Evolutionary conservation across 1,284 basidiomycete species (phyloP), one percentile per base, ranked within the genome.

Genomic region (Fistulinella cinereoalba): DNA sequence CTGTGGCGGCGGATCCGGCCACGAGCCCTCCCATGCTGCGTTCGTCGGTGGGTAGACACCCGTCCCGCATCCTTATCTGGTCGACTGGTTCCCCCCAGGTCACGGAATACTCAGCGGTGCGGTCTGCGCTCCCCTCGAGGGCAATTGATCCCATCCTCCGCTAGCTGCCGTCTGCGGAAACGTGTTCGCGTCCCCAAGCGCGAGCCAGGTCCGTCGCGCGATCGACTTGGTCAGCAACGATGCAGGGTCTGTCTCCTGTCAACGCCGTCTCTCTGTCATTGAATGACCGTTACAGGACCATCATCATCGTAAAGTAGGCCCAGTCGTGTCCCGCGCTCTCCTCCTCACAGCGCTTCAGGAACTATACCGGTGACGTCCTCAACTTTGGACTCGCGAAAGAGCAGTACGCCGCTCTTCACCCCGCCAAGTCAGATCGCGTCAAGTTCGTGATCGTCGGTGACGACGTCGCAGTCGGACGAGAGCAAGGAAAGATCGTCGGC

Each of bases 331-430:
- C n/a, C 10, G 10, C 34, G 11, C 25, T 23, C 25, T 23, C 19
- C 42, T 21, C n/a, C 36, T 32, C 12, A n/a, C 18, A 16, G 23
- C 4, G 27, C 44, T 54, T 42, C 42, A 88, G 85, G 61, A 90
- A 89, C 56, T 91, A 91, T 62, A 94, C 92, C 1, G 91, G 92
- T 23, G 92, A 97, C 60, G 82, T 95, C 13, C 79, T 97, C 41
- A 92, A 95, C 64, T 97, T 97, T 60, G 93, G 94, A 36, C 77
- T 97, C 7, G 92, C 92, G 4, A 91, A 85, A 54, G 94, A 97
- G 64, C 85, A 91, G 52, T 85, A 85, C 58, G 79, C 85, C 3
- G 84, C 88, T 1, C 70, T 75, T 28, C 80, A 90, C 51, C 82
- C 87, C 0, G 76, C 79, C 19, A 85, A 82, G 56, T 74, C 80